Evolutionary conservation across 345 rosid species (phyloP), one percentile per base, ranked within the genome.

Genomic region (Populus ilicifolia): DNA sequence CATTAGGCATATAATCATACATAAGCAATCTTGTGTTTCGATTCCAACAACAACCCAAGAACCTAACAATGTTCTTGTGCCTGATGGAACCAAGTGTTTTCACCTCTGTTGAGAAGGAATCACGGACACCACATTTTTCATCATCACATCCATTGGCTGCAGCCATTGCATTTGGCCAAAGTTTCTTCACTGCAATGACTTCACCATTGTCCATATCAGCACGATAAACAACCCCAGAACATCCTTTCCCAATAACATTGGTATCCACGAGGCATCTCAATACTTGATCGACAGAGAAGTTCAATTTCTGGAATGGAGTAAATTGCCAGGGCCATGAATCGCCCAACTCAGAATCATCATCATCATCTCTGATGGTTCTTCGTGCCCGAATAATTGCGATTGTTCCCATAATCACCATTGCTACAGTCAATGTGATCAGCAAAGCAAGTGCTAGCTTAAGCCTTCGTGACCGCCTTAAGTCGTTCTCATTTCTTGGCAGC

Each of bases 1-100:
- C 98, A 65, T 96, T 96, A 2, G 94, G 94, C 98, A 92, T 92
- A 77, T 92, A 93, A 80, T 96, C 98, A 52, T 96, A 93, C 99
- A 96, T 92, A 38, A 96, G 84, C 80, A 96, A 82, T 81, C 93
- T 89, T 2, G 94, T 90, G 74, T 83, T 92, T 71, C 86, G 77
- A 70, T 96, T 96, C 97, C 98, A 90, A 77, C 97, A 93, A 70
- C 98, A 96, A 5, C 99, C 99, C 70, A 96, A 80, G 85, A 96
- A 91, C 83, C 96, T 82, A 18, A 96, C 96, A 12, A 93, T 93
- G 89, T 93, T 96, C 90, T 92, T 93, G 87, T 93, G 99, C 36
- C 99, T 86, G 76, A 96, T 93, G 41, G 96, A 88, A 65, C 99
- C 98, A 6, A 96, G 91, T 0, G 96, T 93, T 81, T 90, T 92